Evolutionary conservation across 129 eudicot genomes (phyloP), one percentile per base, ranked within the genome.

Genomic region (Pseudognaphalium luteoalbum): DNA sequence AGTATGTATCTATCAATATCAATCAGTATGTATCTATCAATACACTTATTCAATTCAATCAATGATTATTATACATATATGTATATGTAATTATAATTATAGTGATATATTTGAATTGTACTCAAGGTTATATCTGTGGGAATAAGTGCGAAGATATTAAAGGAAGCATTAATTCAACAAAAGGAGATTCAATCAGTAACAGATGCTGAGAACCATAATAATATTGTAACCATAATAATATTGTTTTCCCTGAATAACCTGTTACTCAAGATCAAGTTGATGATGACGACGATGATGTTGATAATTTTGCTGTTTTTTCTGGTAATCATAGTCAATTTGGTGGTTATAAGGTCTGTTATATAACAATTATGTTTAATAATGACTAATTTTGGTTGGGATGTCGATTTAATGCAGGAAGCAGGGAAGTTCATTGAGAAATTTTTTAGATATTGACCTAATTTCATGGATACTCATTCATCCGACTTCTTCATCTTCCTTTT

Each of bases 161-260:
- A 86, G 78, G 96, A 94, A 81, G 98, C 98, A 28, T 71, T 85
- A 4, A 64, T 84, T 44, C 98, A 94, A 80, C 97, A 94, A 68
- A 91, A 83, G 89, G 97, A 94, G 76, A 83, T 94, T 54, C 84
- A 83, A 68, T 90, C 83, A 34, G 98, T 89, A 62, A 86, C 83
- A 17, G 84, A 81, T 19, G 83, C 78, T 19, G 67, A 60, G 71
- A 85, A 85, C 72, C 89, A 90, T 61, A 77, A 68, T 33, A 81
- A 67, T 68, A 69, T n/a, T n/a, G n/a, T n/a, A n/a, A n/a, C n/a
- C n/a, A n/a, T n/a, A n/a, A n/a, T n/a, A n/a, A n/a, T n/a, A n/a
- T 85, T 29, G 89, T 78, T 12, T 77, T 81, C 54, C 42, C 78
- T 4, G 76, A 81, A 52, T 80, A 85, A 59, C 75, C 79, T 7